phyloP scores from a whole-genome alignment of 31 red algal genomes.

The Odonthalia washingtoniensis region DNA sequence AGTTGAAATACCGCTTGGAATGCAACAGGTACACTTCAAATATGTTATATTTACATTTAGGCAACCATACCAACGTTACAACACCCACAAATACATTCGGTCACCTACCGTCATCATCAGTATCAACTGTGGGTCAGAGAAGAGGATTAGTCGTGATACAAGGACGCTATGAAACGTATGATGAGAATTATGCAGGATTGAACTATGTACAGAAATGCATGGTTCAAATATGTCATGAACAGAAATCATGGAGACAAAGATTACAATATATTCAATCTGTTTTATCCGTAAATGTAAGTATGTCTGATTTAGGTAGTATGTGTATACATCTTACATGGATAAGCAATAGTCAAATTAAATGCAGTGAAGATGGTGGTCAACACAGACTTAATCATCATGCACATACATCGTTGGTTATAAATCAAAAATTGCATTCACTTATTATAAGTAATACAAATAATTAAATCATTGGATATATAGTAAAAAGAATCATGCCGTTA shows the following conservation, averaged over 20 bases:
- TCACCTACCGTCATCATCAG: no score
- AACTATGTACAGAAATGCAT: conserved; percentile 58
- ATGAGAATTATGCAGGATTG: conserved; percentile 14
- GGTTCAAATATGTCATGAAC: conserved; percentile 37
- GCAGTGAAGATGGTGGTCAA: conserved; percentile 82
- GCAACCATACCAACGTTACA: no score
- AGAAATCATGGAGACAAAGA: conserved; percentile 68
- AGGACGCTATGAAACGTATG: conserved; percentile 3
- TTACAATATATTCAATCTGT: conserved; percentile 61
- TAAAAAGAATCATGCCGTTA: conserved; percentile 74
- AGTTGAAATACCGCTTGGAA: no score
- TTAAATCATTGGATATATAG: conserved; percentile 61
- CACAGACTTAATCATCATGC: conserved; percentile 88
- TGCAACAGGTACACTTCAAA: no score
- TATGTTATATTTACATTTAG: no score
- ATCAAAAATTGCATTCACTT: conserved; percentile 65
- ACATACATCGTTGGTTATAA: conserved; percentile 49
- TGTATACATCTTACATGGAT: conserved; percentile 71
- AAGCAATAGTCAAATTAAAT: conserved; percentile 62
- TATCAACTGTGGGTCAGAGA: no score
- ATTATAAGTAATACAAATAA: conserved; percentile 17
- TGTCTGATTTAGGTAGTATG: conserved; percentile 61
- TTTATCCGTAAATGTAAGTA: conserved; percentile 43
- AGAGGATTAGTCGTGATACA: no score
- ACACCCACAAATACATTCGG: no score